Evolutionary conservation across 2,329 filamentous ascomycete genomes (phyloP).

Genomic region (Colletotrichum destructivum): DNA sequence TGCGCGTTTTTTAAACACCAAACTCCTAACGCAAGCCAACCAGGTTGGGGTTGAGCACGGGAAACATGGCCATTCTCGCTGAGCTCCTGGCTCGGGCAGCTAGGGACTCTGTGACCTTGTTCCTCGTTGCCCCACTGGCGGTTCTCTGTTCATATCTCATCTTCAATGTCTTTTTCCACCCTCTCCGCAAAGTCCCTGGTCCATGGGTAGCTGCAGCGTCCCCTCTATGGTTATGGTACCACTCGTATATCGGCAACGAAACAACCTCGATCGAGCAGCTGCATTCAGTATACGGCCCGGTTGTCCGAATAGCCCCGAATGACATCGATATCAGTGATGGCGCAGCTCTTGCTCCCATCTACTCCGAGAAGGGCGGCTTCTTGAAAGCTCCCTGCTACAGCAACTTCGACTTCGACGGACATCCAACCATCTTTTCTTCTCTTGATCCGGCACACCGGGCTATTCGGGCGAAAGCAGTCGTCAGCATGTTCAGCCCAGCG

Average conservation of each 20-base stretch:
- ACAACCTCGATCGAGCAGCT: background rate
- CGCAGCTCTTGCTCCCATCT: conserved; percentile 1
- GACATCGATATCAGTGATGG: conserved; percentile 14
- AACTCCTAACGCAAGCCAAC: background rate
- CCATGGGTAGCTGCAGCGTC: background rate
- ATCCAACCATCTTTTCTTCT: conserved; percentile 5
- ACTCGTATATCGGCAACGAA: conserved; percentile 6
- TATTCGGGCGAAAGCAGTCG: conserved; percentile 1
- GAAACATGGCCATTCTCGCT: background rate
- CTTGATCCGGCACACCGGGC: conserved; percentile 5
- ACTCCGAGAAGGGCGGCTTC: conserved; percentile 15
- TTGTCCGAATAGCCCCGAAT: conserved; percentile 8
- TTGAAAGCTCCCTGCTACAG: conserved; percentile 7
- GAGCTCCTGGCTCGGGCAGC: background rate
- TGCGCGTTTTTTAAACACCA: too few species aligned
- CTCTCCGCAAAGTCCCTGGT: conserved; percentile 3
- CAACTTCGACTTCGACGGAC: conserved; percentile 18
- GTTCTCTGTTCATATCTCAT: background rate
- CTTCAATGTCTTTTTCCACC: conserved; percentile 5
- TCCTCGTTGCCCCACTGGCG: background rate
- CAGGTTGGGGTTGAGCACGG: background rate
- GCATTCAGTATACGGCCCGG: background rate
- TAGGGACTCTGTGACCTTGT: background rate
- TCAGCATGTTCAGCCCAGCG: conserved; percentile 13
- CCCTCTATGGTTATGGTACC: conserved; percentile 17